These are phyloP conservation scores for Avena sativa DNA, from an alignment of 176 grass and related monocot genomes.

Conservation along the genomic window DNA sequence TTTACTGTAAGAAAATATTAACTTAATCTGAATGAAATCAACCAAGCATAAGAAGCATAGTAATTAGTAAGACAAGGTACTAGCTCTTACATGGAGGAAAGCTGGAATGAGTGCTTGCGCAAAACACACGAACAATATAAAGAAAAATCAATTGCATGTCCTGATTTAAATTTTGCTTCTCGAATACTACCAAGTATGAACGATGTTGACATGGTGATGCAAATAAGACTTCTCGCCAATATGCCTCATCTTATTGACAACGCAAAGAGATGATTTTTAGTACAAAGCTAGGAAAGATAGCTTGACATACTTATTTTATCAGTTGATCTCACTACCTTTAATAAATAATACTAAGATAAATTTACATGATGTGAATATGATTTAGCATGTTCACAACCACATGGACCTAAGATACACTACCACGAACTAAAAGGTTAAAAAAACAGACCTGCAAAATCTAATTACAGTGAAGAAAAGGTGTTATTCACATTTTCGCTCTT, in stretches of 20 bases:
- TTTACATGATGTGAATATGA: constrained; percentile 65
- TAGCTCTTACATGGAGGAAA: neutral
- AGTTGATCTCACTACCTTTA: constrained; percentile 58
- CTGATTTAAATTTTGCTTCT: neutral
- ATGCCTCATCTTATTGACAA: constrained; percentile 45
- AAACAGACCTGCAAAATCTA: constrained; percentile 70
- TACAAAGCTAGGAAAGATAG: constrained; percentile 34
- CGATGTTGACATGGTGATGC: neutral
- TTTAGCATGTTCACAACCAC: constrained; percentile 54
- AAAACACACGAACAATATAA: neutral
- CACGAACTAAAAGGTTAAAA: constrained; percentile 42
- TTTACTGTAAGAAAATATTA: neutral
- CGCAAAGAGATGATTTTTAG: constrained; percentile 10
- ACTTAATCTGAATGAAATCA: neutral
- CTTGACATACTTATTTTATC: constrained; percentile 63
- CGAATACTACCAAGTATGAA: neutral
- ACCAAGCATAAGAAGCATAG: constrained; percentile 5
- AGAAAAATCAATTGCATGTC: neutral
- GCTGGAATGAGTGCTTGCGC: neutral
- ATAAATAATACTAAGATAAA: constrained; percentile 67
- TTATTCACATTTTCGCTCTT: constrained; percentile 79
- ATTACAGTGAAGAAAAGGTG: constrained; percentile 75
- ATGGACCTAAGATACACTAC: constrained; percentile 55
- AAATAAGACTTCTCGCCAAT: neutral
- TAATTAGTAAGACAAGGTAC: neutral